A percentile compares a stretch with the other conserved stretches of the same genome.
phyloP scores from a whole-genome alignment of 2,329 filamentous ascomycete species.

The Dactylellina leptospora region DNA sequence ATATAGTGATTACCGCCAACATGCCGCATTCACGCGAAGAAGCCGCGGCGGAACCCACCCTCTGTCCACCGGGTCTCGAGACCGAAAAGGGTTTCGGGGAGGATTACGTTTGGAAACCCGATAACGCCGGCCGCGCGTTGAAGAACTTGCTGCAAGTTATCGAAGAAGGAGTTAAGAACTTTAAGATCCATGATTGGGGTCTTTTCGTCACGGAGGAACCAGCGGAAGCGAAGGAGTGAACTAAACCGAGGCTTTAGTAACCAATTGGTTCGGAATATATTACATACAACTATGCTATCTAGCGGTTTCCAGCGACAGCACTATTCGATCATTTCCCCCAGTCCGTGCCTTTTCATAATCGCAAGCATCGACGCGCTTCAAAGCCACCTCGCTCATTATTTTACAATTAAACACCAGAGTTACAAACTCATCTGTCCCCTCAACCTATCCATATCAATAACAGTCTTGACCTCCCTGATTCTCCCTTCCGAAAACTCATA shows the following conservation, averaged over 20 bases:
- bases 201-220: constrained; percentile 54
- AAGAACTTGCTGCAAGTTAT: constrained; percentile 51
- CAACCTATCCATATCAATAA: constrained; percentile 50
- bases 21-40: constrained; percentile 54
- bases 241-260: not conserved
- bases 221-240: too few relatives aligned
- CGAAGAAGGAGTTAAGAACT: constrained; percentile 39
- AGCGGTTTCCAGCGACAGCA: not conserved
- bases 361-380: too few relatives aligned
- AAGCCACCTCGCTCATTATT: not conserved
- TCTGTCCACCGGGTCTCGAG: constrained; percentile 53
- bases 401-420: not conserved
- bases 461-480: constrained; percentile 34
- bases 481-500: constrained; percentile 35
- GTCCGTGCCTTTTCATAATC: not conserved
- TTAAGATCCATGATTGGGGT: constrained; percentile 54
- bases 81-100: constrained; percentile 46
- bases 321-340: not conserved
- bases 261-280: too few relatives aligned
- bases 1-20: constrained; percentile 57
- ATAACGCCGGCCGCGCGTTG: constrained; percentile 19
- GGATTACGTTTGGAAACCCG: constrained; percentile 42
- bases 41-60: constrained; percentile 48
- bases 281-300: not conserved
- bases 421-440: constrained; percentile 23